Evolutionary conservation across 2,329 filamentous ascomycete genomes (phyloP).

Genomic region (Aspergillus sp.): DNA sequence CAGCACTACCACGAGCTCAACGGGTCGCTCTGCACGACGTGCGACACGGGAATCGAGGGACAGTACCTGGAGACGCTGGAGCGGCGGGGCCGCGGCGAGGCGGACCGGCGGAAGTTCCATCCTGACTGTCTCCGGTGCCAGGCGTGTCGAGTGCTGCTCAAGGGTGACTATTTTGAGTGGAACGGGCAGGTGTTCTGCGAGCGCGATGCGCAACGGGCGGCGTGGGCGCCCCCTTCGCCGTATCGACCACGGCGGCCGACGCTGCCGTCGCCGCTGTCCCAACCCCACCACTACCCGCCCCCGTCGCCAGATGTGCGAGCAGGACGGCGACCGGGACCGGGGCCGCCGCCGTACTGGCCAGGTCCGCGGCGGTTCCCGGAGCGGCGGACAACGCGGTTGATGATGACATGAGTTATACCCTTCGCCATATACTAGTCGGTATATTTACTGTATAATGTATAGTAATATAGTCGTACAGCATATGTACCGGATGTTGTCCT

Average conservation of each 20-base stretch:
- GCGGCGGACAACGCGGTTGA: constrained; percentile 40
- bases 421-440: no score
- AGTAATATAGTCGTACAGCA: no score
- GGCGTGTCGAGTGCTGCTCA: constrained; percentile 60
- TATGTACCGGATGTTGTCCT: no score
- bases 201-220: constrained; percentile 63
- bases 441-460: no score
- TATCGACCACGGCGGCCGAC: constrained; percentile 28
- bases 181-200: constrained; percentile 75
- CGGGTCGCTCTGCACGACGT: constrained; percentile 71
- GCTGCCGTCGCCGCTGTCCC: constrained; percentile 25
- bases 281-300: constrained; percentile 16
- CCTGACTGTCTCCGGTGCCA: constrained; percentile 75
- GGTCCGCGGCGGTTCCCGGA: constrained; percentile 35
- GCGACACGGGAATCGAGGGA: constrained; percentile 80
- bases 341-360: constrained; percentile 4
- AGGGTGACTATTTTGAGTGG: constrained; percentile 86
- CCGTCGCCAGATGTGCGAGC: constrained; percentile 5
- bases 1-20: constrained; percentile 90
- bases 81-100: constrained; percentile 21
- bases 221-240: constrained; percentile 28
- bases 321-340: constrained; percentile 7
- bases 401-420: constrained; percentile 34
- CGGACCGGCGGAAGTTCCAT: constrained; percentile 64
- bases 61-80: constrained; percentile 78